Conservation (phyloP, 2,329 filamentous ascomycete species). For the Sporothrix sp. region DNA sequence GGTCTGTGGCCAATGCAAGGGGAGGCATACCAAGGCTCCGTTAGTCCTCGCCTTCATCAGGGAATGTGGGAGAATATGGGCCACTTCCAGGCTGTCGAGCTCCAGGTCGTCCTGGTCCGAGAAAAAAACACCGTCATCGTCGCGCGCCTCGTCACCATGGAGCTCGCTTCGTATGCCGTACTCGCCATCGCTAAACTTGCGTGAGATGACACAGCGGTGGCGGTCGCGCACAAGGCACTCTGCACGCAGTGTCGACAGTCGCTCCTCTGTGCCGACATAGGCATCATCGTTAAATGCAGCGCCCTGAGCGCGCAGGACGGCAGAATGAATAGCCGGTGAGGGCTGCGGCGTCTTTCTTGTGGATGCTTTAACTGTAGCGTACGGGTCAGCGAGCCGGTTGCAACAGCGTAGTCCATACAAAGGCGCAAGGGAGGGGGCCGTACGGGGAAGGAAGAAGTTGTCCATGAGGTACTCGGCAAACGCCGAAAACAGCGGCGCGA, state of each 20-base stretch:
- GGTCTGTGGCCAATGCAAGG: not conserved
- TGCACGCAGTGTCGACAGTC: slow-evolving; percentile 21
- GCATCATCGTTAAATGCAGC: slow-evolving; percentile 3
- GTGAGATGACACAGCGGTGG: slow-evolving; percentile 23
- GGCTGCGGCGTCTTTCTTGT: slow-evolving; percentile 21
- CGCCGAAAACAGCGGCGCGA: slow-evolving; percentile 15
- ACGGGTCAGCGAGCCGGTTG: no score
- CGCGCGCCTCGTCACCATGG: not conserved
- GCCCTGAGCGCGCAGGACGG: slow-evolving; percentile 17
- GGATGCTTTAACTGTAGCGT: slow-evolving; percentile 21
- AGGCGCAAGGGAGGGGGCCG: no score
- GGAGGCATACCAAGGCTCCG: not conserved
- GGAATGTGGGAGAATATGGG: no score
- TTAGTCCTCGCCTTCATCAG: no score
- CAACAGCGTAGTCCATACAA: not conserved
- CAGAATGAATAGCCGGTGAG: slow-evolving; percentile 20
- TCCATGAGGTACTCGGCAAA: slow-evolving; percentile 22
- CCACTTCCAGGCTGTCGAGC: no score
- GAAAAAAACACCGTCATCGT: no score
- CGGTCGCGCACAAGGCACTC: slow-evolving; percentile 23
- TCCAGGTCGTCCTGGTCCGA: no score
- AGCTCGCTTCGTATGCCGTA: slow-evolving; percentile 11
- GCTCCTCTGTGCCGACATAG: slow-evolving; percentile 19
- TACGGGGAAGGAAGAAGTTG: slow-evolving; percentile 22
- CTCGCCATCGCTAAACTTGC: slow-evolving; percentile 18